These are phyloP conservation scores for Aspergillus versicolor DNA, from an alignment of 2,329 filamentous ascomycete species.

Conservation along the genomic window DNA sequence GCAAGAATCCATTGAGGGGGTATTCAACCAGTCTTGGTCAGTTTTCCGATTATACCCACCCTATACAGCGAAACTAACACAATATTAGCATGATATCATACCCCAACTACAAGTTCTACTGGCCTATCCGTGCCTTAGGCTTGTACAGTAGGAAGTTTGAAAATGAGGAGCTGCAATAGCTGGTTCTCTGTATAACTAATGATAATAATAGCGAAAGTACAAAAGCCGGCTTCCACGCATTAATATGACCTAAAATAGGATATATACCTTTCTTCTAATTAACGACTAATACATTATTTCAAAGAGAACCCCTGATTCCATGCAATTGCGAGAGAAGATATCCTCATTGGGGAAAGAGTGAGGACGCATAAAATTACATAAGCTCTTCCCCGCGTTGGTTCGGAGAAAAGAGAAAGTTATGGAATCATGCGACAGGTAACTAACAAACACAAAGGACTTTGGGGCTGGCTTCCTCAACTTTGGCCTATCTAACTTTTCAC, in stretches of 20 bases:
- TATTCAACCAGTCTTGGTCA: slow-evolving; percentile 96
- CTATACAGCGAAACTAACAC: slow-evolving; percentile 21
- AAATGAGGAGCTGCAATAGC: slow-evolving; percentile 55
- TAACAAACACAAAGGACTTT: not conserved
- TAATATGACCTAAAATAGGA: not conserved
- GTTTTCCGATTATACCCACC: slow-evolving; percentile 33
- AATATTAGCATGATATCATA: slow-evolving; percentile 85
- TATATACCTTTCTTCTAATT: not conserved
- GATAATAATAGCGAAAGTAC: not conserved
- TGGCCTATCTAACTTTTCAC: not conserved
- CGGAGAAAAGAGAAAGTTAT: slow-evolving; percentile 8
- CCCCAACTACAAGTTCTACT: slow-evolving; percentile 97
- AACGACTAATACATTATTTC: not conserved
- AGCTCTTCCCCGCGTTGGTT: slow-evolving; percentile 8
- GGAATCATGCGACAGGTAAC: not conserved
- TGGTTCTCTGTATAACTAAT: not conserved
- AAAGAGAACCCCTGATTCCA: not conserved
- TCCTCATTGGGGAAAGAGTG: not conserved
- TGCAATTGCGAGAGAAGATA: not conserved
- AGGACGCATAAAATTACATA: not conserved
- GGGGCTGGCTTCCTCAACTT: not conserved
- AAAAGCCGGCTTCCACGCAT: not conserved
- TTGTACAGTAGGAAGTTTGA: slow-evolving; percentile 78
- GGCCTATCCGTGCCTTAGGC: slow-evolving; percentile 88
- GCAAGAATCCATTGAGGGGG: slow-evolving; percentile 93